Base-by-base conservation (phyloP, 352 stramenopile species). In the Pythium guiyangense region DNA sequence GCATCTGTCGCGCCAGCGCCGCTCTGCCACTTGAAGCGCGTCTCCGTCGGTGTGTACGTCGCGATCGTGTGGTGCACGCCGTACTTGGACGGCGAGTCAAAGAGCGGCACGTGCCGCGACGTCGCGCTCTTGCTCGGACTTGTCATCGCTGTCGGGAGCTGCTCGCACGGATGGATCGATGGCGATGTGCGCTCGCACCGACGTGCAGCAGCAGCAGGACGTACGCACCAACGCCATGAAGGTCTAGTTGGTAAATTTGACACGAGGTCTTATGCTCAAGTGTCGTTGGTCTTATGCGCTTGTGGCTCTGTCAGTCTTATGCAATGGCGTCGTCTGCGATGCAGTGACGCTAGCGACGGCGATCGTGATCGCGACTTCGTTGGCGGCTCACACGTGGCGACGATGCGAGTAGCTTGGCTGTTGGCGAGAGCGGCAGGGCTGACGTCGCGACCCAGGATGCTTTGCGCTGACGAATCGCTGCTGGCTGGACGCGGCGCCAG, bases 11-110 rank as follows among this genome's bases (percentile, higher is more conserved):
- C 49, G 34, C 69, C 74, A 10, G 60, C 69, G 20, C 67, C 53
- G 31, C 77, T 71, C 60, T 93, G 80, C 84, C 84, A 93, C 49
- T 76, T 63, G 64, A 92, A 93, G 9, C 84, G 81, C 26, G 67
- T 69, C 55, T 93, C 84, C 0, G 84, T 88, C 0, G 84, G 67
- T 15, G 60, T 83, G 63, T 73, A 92, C 1, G 84, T 71, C n/a
- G 73, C 72, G n/a, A 77, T 69, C 5, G 84, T 75, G 56, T 87
- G 76, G 59, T 91, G 79, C 20, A 86, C 70, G 29, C 84, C 84
- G 56, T 70, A 52, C 64, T 93, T 93, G 53, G 84, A 88, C 26
- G 84, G 71, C 25, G 77, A 87, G 43, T 88, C 68, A 52, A 92
- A 93, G 20, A 93, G 64, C 60, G 79, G 74, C 22, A 55, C 57